phyloP scores from a whole-genome alignment of 345 rosid species.

The Lagerstroemia speciosa region DNA sequence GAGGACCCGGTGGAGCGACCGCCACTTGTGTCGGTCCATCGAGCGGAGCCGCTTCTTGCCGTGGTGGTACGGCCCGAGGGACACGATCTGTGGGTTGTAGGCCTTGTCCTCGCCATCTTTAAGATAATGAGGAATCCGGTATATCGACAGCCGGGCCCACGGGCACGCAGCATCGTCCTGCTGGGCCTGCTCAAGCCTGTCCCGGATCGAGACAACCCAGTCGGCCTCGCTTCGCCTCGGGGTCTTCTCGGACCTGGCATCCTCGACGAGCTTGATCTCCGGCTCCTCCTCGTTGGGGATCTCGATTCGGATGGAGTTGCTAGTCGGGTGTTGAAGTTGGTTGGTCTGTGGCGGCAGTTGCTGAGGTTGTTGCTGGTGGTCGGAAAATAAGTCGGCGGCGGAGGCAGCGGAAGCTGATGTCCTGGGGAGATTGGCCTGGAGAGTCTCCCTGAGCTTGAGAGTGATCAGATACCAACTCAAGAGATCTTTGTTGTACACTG shows the following conservation, averaged over 20 bases:
- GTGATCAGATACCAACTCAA: conserved; percentile 72
- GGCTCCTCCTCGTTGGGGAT: conserved; percentile 17
- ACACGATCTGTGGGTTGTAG: conserved; percentile 65
- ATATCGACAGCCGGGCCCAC: conserved; percentile 56
- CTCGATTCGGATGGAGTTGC: conserved; percentile 12
- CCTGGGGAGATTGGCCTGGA: conserved; percentile 37
- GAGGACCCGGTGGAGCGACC: conserved; percentile 52
- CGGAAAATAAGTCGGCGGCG: conserved; percentile 7
- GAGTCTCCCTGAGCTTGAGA: conserved; percentile 53
- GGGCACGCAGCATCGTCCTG: conserved; percentile 48
- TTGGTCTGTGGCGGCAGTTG: conserved; percentile 8
- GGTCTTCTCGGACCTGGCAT: conserved; percentile 21
- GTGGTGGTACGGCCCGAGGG: conserved; percentile 80
- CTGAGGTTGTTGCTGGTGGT: conserved; percentile 15
- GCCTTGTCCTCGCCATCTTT: conserved; percentile 69
- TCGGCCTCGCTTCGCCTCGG: conserved; percentile 21
- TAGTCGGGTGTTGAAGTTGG: conserved; percentile 21
- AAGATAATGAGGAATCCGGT: conserved; percentile 47
- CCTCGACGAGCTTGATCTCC: conserved; percentile 6
- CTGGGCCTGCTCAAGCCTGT: conserved; percentile 50
- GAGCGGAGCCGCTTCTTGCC: conserved; percentile 55
- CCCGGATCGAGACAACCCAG: conserved; percentile 61
- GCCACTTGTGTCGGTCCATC: conserved; percentile 85
- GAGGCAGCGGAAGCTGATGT: conserved; percentile 12
- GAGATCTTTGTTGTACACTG: conserved; percentile 59